These are phyloP conservation scores for Anastatica hierochuntica DNA, from an alignment of 345 rosid genomes.

Conservation along the genomic window DNA sequence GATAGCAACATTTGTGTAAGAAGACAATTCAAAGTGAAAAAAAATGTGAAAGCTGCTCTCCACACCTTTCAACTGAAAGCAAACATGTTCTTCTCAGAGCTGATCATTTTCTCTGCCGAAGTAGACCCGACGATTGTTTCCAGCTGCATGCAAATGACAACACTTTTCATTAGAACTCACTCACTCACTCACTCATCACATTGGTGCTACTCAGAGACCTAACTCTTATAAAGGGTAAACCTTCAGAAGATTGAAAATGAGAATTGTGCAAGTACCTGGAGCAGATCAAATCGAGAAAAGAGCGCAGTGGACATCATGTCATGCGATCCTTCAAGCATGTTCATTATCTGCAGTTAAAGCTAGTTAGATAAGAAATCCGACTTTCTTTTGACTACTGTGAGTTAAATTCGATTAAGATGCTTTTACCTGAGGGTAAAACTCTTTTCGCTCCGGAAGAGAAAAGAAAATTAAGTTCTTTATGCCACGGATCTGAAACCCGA, in stretches of 20 bases:
- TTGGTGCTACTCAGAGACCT: neutral
- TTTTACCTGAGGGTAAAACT: constrained; percentile 85
- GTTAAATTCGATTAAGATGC: neutral
- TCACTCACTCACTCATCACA: neutral
- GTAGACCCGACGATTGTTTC: constrained; percentile 73
- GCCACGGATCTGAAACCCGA: constrained; percentile 68
- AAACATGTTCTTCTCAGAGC: constrained; percentile 61
- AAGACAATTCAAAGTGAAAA: no score
- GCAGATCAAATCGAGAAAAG: constrained; percentile 60
- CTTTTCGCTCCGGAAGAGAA: constrained; percentile 89
- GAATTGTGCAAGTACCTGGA: constrained; percentile 62
- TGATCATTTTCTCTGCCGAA: constrained; percentile 52
- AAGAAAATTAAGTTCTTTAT: constrained; percentile 66
- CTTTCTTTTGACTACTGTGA: constrained; percentile 1
- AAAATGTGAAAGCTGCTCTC: no score
- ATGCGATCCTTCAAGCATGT: constrained; percentile 72
- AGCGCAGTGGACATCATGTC: constrained; percentile 66
- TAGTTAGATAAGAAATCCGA: neutral
- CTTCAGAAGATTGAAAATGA: no score
- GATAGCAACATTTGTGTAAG: no score
- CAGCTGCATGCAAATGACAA: constrained; percentile 36
- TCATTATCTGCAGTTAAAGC: constrained; percentile 51
- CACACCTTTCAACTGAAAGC: constrained; percentile 57
- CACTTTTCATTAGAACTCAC: neutral
- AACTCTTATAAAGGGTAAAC: neutral